These are phyloP conservation scores for Coniella lustricola DNA, from an alignment of 2,329 filamentous ascomycete species.

Conservation along the genomic window DNA sequence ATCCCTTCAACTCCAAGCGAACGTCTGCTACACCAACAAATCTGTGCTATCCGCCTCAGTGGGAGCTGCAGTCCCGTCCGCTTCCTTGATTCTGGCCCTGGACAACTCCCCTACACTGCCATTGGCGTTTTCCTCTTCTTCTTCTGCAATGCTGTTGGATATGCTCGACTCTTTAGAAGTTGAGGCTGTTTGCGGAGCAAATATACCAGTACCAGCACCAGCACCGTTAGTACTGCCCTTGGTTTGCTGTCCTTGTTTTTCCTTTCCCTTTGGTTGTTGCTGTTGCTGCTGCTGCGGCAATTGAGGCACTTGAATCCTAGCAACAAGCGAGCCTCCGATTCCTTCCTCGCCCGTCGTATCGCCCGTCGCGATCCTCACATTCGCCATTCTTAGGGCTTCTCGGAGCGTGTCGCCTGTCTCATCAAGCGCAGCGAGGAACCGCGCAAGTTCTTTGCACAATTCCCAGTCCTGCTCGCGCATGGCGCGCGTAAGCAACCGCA, in stretches of 20 bases:
- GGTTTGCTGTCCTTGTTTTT: no score
- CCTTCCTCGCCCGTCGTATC: conserved; percentile 28
- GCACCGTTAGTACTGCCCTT: conserved; percentile 7
- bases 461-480: conserved; percentile 89
- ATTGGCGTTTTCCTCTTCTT: conserved; percentile 3
- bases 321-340: conserved; percentile 24
- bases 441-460: conserved; percentile 84
- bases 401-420: conserved; percentile 73
- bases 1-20: not conserved
- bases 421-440: conserved; percentile 92
- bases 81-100: conserved; percentile 5
- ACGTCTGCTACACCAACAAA: not conserved
- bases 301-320: conserved; percentile 24
- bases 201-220: not conserved
- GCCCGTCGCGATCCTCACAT: conserved; percentile 28
- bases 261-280: conserved; percentile 7
- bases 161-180: conserved; percentile 7
- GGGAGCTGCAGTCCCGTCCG: not conserved
- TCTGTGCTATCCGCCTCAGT: conserved; percentile 4
- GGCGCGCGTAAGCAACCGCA: conserved; percentile 72
- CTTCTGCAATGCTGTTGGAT: conserved; percentile 5
- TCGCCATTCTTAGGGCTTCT: conserved; percentile 60
- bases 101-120: not conserved
- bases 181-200: not conserved
- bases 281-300: not conserved